Percentiles rank a stretch among this genome's conserved stretches.
phyloP scores from a whole-genome alignment of 257 asterid genomes.

The Euphrasia confusa region DNA sequence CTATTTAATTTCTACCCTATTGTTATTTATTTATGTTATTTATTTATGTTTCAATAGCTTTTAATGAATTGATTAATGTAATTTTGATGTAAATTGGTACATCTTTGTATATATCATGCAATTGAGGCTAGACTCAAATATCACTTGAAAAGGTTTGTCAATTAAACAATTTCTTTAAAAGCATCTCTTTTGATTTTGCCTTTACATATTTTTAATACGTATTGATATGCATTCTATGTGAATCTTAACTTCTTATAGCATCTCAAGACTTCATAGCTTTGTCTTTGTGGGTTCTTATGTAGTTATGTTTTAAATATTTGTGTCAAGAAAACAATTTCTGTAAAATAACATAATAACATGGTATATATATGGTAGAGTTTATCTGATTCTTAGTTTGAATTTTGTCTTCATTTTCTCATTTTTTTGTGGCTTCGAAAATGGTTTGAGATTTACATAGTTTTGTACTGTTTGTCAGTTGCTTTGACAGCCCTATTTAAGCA shows the following conservation, averaged over 20 bases:
- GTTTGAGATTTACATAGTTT: constrained; percentile 20
- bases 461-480: constrained; percentile 52
- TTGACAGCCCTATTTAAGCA: constrained; percentile 88
- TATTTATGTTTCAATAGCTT: too few species aligned
- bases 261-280: constrained; percentile 12
- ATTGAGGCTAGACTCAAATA: too few species aligned
- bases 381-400: constrained; percentile 22
- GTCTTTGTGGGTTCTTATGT: constrained; percentile 4
- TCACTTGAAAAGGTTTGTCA: too few species aligned
- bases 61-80: too few species aligned
- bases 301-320: constrained; percentile 5
- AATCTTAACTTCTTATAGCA: constrained; percentile 22
- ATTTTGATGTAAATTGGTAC: too few species aligned
- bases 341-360: constrained; percentile 23
- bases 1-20: too few species aligned
- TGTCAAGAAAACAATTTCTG: constrained; percentile 9
- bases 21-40: too few species aligned
- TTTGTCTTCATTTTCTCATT: background rate
- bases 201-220: background rate
- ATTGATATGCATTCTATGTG: constrained; percentile 15
- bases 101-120: too few species aligned
- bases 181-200: too few species aligned
- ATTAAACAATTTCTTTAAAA: background rate
- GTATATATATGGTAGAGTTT: constrained; percentile 15
- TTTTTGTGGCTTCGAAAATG: background rate